Evolutionary conservation across 2,329 filamentous ascomycete genomes (phyloP).

Genomic region (Fusarium cicatricum): DNA sequence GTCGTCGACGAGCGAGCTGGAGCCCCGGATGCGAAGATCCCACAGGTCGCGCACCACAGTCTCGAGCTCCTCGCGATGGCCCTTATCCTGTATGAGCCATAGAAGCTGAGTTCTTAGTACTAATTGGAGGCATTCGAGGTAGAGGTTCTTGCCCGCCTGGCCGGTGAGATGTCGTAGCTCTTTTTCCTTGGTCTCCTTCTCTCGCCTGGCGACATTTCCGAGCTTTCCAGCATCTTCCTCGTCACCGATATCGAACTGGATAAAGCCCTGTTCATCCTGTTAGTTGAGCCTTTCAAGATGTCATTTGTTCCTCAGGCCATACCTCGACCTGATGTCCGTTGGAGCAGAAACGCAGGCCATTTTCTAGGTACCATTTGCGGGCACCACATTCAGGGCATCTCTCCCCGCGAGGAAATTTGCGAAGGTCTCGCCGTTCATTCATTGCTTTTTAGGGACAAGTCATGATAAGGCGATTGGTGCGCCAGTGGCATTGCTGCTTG

Average conservation of each 20-base stretch:
- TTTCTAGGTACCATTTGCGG: slow-evolving; percentile 74
- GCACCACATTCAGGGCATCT: slow-evolving; percentile 74
- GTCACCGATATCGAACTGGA: slow-evolving; percentile 67
- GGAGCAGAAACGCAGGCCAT: slow-evolving; percentile 80
- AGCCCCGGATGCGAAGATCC: slow-evolving; percentile 70
- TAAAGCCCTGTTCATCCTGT: slow-evolving; percentile 53
- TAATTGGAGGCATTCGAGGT: slow-evolving; percentile 84
- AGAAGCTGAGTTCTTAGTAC: slow-evolving; percentile 82
- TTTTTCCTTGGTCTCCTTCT: slow-evolving; percentile 65
- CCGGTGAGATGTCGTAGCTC: slow-evolving; percentile 68
- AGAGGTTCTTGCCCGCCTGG: slow-evolving; percentile 76
- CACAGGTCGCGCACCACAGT: slow-evolving; percentile 84
- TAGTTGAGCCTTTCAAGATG: not conserved
- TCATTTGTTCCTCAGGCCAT: not conserved
- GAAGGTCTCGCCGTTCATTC: slow-evolving; percentile 54
- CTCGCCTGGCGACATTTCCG: slow-evolving; percentile 63
- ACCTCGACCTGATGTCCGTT: slow-evolving; percentile 84
- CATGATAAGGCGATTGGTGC: not conserved
- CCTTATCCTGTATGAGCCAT: slow-evolving; percentile 74
- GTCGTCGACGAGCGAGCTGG: slow-evolving; percentile 48
- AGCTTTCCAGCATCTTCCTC: slow-evolving; percentile 75
- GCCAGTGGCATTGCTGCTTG: too few species aligned
- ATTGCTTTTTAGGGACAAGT: slow-evolving; percentile 41
- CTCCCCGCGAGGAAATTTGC: slow-evolving; percentile 61
- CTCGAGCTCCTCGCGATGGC: slow-evolving; percentile 77